Percentiles rank a stretch among this genome's conserved stretches.
phyloP scores from a whole-genome alignment of 164 flowering plant species.

The Chimonanthus salicifolius region DNA sequence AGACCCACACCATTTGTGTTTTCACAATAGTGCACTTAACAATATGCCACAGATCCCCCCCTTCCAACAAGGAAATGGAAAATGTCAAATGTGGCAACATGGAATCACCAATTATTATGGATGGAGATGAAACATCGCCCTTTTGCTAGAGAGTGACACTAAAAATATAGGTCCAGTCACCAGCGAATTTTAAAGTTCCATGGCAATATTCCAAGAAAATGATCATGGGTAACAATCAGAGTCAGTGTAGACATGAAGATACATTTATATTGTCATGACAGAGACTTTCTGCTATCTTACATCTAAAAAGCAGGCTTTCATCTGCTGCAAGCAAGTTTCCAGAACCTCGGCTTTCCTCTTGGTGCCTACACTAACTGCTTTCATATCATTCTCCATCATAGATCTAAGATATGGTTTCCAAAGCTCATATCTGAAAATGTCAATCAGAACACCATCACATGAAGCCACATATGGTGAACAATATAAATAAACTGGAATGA shows the following conservation, averaged over 20 bases:
- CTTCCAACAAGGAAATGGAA: no score
- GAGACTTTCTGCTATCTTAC: conserved; percentile 37
- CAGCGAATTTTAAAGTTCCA: not conserved
- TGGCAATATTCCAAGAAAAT: not conserved
- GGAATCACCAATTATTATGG: no score
- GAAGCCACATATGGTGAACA: not conserved
- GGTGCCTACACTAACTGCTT: conserved; percentile 74
- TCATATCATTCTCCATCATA: conserved; percentile 92
- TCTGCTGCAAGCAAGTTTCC: conserved; percentile 74
- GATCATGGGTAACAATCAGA: not conserved
- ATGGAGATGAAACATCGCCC: no score
- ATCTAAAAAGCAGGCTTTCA: conserved; percentile 92
- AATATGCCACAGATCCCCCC: no score
- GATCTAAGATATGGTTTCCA: conserved; percentile 98
- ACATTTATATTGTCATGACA: not conserved
- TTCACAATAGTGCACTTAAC: no score
- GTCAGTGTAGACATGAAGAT: not conserved
- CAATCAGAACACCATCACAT: not conserved
- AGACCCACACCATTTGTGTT: no score
- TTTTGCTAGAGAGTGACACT: no score
- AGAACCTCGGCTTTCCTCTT: conserved; percentile 78
- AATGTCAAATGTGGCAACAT: no score
- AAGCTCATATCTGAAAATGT: conserved; percentile 57
- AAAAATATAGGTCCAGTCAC: no score
- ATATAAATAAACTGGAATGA: not conserved